These are phyloP conservation scores for Casuarina equisetifolia DNA, from an alignment of 306 rosid species.

Conservation along the genomic window DNA sequence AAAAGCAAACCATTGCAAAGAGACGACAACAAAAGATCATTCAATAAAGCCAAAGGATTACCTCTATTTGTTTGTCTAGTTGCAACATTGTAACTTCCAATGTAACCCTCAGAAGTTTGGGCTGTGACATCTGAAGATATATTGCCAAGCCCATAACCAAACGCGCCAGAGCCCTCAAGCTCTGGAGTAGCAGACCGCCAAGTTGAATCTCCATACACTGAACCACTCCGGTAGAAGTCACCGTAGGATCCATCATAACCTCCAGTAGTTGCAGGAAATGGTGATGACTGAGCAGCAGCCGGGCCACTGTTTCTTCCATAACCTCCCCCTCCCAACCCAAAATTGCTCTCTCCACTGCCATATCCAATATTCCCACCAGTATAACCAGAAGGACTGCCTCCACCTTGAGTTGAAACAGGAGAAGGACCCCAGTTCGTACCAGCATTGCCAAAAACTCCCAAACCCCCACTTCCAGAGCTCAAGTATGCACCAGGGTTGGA, in stretches of 20 bases:
- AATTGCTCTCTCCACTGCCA: constrained; percentile 66
- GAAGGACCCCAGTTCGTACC: constrained; percentile 65
- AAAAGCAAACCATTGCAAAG: constrained; percentile 1
- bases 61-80: constrained; percentile 91
- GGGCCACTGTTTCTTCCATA: constrained; percentile 72
- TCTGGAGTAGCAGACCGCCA: constrained; percentile 80
- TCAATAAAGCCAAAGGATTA: constrained; percentile 38
- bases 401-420: constrained; percentile 53
- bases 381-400: constrained; percentile 63
- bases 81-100: constrained; percentile 70
- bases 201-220: constrained; percentile 62
- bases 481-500: constrained; percentile 52
- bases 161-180: constrained; percentile 67
- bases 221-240: constrained; percentile 60
- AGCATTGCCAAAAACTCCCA: constrained; percentile 68
- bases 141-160: constrained; percentile 65
- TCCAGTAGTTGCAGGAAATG: constrained; percentile 52
- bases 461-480: constrained; percentile 65
- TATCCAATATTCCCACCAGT: constrained; percentile 53
- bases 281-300: constrained; percentile 44
- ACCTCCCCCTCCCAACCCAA: constrained; percentile 67
- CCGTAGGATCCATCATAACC: constrained; percentile 81
- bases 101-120: constrained; percentile 64
- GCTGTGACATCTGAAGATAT: constrained; percentile 62
- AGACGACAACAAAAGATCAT: constrained; percentile 5